phyloP scores from a whole-genome alignment of 805 yeast genomes.

The Candida khao-thaluensis region DNA sequence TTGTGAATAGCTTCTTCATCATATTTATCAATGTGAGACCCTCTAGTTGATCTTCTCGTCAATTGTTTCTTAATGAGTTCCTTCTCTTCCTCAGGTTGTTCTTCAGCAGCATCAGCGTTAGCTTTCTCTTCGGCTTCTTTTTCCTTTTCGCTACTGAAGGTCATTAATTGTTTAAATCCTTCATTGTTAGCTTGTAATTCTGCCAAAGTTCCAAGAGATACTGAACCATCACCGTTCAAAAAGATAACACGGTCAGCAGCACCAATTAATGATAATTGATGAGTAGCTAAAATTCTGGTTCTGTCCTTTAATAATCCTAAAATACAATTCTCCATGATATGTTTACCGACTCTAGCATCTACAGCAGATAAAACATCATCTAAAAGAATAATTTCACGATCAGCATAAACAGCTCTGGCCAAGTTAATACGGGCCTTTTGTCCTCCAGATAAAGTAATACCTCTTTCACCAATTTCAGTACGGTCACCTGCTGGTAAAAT shows the following conservation, averaged over 20 bases:
- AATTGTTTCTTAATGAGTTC: constrained; percentile 19
- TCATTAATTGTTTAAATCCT: constrained; percentile 30
- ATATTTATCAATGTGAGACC: constrained; percentile 11
- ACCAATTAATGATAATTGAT: constrained; percentile 34
- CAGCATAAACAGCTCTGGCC: constrained; percentile 36
- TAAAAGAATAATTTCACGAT: constrained; percentile 28
- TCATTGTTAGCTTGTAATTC: constrained; percentile 23
- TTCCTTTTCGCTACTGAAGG: constrained; percentile 20
- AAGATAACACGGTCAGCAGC: constrained; percentile 31
- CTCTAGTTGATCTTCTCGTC: constrained; percentile 26
- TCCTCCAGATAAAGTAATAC: constrained; percentile 38
- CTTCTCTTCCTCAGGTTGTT: constrained; percentile 16
- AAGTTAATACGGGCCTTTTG: constrained; percentile 37
- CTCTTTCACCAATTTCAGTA: constrained; percentile 39
- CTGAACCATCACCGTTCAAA: constrained; percentile 31
- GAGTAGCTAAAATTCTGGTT: constrained; percentile 39
- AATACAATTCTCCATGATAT: constrained; percentile 32
- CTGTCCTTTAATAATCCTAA: constrained; percentile 26
- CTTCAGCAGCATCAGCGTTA: constrained; percentile 20
- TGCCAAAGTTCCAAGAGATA: constrained; percentile 30
- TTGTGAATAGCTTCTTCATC: constrained; percentile 37
- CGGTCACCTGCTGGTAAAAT: constrained; percentile 34
- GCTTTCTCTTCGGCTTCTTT: constrained; percentile 22
- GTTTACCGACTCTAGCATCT: constrained; percentile 39
- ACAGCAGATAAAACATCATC: constrained; percentile 40